Conservation (phyloP, 2,329 filamentous ascomycete species). For the Didymella glomerata region DNA sequence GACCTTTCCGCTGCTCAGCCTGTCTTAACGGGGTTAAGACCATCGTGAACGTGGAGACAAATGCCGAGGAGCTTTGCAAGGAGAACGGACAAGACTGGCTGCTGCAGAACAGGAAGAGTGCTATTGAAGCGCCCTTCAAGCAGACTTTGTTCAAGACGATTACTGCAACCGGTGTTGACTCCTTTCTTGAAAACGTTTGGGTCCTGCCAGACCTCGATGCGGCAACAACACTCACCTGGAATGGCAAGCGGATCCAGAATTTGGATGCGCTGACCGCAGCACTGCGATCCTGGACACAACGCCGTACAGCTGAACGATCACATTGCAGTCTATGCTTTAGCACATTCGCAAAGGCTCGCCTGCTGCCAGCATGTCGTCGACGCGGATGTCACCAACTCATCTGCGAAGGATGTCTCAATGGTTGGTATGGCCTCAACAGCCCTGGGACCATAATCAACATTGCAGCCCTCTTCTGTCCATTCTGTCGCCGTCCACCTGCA, state of each 20-base stretch:
- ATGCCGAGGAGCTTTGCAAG: conserved; percentile 47
- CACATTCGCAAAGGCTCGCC: conserved; percentile 45
- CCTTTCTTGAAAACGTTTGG: conserved; percentile 51
- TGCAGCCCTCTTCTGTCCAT: conserved; percentile 60
- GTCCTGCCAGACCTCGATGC: conserved; percentile 43
- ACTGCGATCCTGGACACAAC: conserved; percentile 51
- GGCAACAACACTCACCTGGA: conserved; percentile 40
- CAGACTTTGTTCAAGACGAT: conserved; percentile 50
- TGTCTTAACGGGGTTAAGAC: conserved; percentile 51
- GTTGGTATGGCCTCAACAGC: conserved; percentile 60
- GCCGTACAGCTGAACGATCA: conserved; percentile 51
- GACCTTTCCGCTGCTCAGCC: conserved; percentile 55
- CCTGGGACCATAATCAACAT: conserved; percentile 58
- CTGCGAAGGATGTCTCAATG: conserved; percentile 53
- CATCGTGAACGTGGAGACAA: conserved; percentile 51
- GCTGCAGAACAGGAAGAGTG: conserved; percentile 52
- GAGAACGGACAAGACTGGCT: conserved; percentile 59
- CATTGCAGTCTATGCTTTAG: conserved; percentile 60
- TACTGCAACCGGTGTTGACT: conserved; percentile 36
- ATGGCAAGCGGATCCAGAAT: conserved; percentile 57
- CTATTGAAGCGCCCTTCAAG: conserved; percentile 53
- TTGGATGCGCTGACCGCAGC: conserved; percentile 43
- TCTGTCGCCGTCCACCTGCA: conserved; percentile 58
- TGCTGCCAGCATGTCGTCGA: conserved; percentile 58
- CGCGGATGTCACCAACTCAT: conserved; percentile 56